These are phyloP conservation scores for Ambrosia hybrid DNA, from an alignment of 140 eudicot genomes.

Conservation along the genomic window DNA sequence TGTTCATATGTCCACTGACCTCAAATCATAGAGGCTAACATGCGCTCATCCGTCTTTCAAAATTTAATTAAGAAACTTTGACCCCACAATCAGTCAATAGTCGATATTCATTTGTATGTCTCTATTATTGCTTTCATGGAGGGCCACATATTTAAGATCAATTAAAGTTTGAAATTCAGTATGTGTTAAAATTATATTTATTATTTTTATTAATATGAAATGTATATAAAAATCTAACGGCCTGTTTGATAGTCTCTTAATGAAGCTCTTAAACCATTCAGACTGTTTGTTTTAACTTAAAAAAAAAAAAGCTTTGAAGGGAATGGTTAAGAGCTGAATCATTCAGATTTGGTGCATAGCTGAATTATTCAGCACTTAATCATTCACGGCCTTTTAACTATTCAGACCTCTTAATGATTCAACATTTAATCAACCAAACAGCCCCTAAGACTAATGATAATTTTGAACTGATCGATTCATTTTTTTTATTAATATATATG, in stretches of 20 bases:
- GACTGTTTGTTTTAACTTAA: too few relatives aligned
- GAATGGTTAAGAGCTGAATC: too few relatives aligned
- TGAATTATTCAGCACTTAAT: too few relatives aligned
- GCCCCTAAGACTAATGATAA: background rate
- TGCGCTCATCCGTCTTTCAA: slow-evolving; percentile 22
- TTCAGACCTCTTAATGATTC: background rate
- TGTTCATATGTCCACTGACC: slow-evolving; percentile 30
- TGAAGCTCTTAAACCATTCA: too few relatives aligned
- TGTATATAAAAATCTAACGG: too few relatives aligned
- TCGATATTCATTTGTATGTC: slow-evolving; percentile 19
- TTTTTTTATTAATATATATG: background rate
- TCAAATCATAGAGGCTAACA: slow-evolving; percentile 33
- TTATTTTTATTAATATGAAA: too few relatives aligned
- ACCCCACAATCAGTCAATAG: slow-evolving; percentile 8
- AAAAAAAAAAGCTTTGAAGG: too few relatives aligned
- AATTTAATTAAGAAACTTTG: slow-evolving; percentile 1
- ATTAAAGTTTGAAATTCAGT: slow-evolving; percentile 13
- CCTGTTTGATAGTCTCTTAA: too few relatives aligned
- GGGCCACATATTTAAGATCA: background rate
- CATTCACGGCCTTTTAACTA: too few relatives aligned
- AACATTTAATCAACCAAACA: too few relatives aligned
- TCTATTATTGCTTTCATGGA: slow-evolving; percentile 32
- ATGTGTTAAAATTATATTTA: slow-evolving; percentile 6
- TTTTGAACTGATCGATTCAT: too few relatives aligned
- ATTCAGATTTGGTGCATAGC: too few relatives aligned